Evolutionary conservation across 768 basidiomycete genomes (phyloP).

Genomic region (Chiua virens): DNA sequence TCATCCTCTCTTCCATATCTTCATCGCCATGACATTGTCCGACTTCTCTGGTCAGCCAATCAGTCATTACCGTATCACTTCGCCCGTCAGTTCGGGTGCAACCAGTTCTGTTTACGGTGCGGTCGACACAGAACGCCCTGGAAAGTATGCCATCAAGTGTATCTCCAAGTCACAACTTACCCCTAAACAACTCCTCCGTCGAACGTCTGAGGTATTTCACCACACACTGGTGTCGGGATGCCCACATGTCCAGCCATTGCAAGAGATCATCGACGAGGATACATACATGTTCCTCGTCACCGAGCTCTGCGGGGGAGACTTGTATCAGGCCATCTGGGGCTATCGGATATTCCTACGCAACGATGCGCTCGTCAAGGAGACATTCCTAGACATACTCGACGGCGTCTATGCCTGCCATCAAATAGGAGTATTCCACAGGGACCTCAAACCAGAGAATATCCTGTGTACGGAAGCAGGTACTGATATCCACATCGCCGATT

Average conservation of each 20-base stretch:
- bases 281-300: constrained; percentile 66
- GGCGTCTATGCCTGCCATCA: constrained; percentile 75
- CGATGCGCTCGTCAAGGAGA: constrained; percentile 57
- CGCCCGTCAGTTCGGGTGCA: constrained; percentile 69
- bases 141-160: constrained; percentile 74
- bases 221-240: constrained; percentile 54
- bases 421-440: constrained; percentile 75
- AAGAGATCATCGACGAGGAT: constrained; percentile 60
- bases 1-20: too few relatives aligned
- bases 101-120: constrained; percentile 81
- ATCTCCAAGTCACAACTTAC: constrained; percentile 58
- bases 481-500: constrained; percentile 68
- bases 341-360: constrained; percentile 53
- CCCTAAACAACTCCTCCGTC: constrained; percentile 54
- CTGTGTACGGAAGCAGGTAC: constrained; percentile 55
- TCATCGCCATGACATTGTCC: constrained; percentile 33
- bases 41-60: constrained; percentile 52
- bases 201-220: constrained; percentile 66
- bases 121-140: constrained; percentile 44
- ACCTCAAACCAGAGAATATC: constrained; percentile 86
- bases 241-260: constrained; percentile 67
- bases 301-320: constrained; percentile 60
- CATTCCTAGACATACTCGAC: constrained; percentile 80
- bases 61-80: constrained; percentile 60
- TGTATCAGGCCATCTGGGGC: constrained; percentile 72